Conservation (phyloP, 805 yeast species). For the Candida montana region DNA sequence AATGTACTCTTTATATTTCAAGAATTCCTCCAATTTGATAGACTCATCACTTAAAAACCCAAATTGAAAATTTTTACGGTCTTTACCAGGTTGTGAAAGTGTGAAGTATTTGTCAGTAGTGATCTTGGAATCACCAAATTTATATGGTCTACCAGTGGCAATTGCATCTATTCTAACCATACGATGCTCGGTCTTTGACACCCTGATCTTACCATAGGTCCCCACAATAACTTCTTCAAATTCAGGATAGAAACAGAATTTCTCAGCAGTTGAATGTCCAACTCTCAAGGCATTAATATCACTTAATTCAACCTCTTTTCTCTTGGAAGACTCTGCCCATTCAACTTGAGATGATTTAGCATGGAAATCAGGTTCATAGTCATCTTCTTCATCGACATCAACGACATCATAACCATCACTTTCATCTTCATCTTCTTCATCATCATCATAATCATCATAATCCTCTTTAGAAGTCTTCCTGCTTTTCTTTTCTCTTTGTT, state of each 20-base stretch:
- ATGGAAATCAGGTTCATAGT: conserved; percentile 37
- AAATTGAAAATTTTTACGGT: conserved; percentile 70
- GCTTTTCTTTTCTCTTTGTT: conserved; percentile 64
- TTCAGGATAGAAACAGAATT: conserved; percentile 76
- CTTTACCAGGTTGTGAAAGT: conserved; percentile 77
- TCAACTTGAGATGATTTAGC: conserved; percentile 45
- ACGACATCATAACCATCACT: conserved; percentile 32
- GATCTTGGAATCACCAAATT: conserved; percentile 35
- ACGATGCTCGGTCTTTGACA: conserved; percentile 68
- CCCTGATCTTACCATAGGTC: conserved; percentile 76
- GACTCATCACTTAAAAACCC: conserved; percentile 74
- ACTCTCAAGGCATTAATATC: conserved; percentile 72
- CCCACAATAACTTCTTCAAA: conserved; percentile 67
- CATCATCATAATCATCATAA: conserved; percentile 42
- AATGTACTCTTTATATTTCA: conserved; percentile 58
- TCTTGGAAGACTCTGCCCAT: conserved; percentile 40
- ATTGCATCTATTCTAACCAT: conserved; percentile 76
- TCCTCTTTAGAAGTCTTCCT: conserved; percentile 26
- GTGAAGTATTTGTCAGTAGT: conserved; percentile 54
- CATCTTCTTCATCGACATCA: conserved; percentile 39
- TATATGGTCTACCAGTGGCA: conserved; percentile 46
- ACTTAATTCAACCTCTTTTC: conserved; percentile 42
- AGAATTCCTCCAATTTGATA: conserved; percentile 67
- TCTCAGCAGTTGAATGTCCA: conserved; percentile 71
- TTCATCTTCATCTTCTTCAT: conserved; percentile 40